phyloP scores from a whole-genome alignment of 1,284 basidiomycete species.

The Cutaneotrichosporon sp. region DNA sequence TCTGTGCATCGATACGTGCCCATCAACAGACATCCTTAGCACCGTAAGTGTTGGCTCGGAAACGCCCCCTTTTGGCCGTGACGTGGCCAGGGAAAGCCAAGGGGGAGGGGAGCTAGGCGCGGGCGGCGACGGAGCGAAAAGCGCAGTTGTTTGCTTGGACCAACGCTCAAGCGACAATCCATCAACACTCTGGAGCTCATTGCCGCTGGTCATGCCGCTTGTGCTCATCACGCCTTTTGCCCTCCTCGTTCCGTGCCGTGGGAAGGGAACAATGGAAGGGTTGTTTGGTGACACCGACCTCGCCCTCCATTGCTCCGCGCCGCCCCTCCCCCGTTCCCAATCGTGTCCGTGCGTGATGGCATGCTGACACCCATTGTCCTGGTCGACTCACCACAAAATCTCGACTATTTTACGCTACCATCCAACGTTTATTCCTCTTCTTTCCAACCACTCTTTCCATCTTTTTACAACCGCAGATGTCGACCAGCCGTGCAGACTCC shows the following conservation, averaged over 20 bases:
- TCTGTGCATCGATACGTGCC: not conserved
- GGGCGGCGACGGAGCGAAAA: not conserved
- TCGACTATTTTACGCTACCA: not conserved
- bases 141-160: not conserved
- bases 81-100: constrained; percentile 4
- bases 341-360: not conserved
- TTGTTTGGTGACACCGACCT: no score
- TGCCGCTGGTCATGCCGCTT: no score
- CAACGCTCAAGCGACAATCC: not conserved
- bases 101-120: not conserved
- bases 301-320: not conserved
- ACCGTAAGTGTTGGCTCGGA: not conserved
- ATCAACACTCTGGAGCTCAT: no score
- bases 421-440: constrained; percentile 5
- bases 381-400: not conserved
- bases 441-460: not conserved
- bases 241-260: no score
- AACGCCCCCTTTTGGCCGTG: not conserved
- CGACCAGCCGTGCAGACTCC: constrained; percentile 83
- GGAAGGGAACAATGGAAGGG: no score
- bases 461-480: constrained; percentile 55
- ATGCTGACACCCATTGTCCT: not conserved
- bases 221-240: no score
- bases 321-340: not conserved
- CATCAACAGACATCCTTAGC: constrained; percentile 1